Percentiles rank a stretch among this genome's conserved stretches.
phyloP scores from a whole-genome alignment of 306 rosid genomes.

The Glycine soja region DNA sequence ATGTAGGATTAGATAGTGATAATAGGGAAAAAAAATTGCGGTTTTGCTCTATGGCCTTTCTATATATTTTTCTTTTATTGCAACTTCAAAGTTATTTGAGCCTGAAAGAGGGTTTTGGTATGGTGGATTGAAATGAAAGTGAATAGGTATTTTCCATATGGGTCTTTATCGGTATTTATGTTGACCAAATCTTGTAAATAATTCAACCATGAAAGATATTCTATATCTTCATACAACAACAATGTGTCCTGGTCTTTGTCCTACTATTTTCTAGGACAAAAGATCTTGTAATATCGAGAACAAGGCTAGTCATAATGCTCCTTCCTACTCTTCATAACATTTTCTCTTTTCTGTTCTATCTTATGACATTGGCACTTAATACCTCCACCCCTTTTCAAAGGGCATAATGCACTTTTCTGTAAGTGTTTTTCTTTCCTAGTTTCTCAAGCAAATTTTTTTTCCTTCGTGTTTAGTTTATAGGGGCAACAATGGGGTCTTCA shows the following conservation, averaged over 20 bases:
- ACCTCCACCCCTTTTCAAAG: not conserved
- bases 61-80: not conserved
- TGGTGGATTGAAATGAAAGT: not conserved
- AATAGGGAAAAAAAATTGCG: not conserved
- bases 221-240: not conserved
- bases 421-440: not conserved
- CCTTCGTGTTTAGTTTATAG: conserved; percentile 66
- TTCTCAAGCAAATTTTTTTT: conserved; percentile 3
- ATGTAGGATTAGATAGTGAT: conserved; percentile 10
- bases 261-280: conserved; percentile 9
- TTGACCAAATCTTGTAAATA: not conserved
- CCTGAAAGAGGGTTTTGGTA: not conserved
- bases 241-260: not conserved
- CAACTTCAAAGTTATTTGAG: not conserved
- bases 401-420: conserved; percentile 5
- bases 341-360: conserved; percentile 6
- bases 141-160: conserved; percentile 12
- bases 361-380: not conserved
- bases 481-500: conserved; percentile 84
- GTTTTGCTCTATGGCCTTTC: not conserved
- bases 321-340: not conserved
- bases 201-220: conserved; percentile 22
- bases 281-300: not conserved
- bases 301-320: conserved; percentile 4
- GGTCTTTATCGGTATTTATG: not conserved